Evolutionary conservation across 208 protist genomes (phyloP).

Genomic region (Naegleria lovaniensis): DNA sequence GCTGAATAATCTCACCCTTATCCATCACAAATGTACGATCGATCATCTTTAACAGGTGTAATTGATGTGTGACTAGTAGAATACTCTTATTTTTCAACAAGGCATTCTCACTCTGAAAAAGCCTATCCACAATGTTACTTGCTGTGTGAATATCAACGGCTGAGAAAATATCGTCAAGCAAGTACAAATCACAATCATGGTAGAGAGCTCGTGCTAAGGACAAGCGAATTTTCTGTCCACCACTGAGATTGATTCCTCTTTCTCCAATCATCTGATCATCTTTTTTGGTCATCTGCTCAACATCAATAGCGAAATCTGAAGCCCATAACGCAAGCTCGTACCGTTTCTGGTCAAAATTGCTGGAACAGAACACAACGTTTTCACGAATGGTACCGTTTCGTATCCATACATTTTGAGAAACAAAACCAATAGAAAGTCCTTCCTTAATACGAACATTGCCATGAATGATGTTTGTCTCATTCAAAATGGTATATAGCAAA

Average conservation of each 20-base stretch:
- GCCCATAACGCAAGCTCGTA: constrained; percentile 59
- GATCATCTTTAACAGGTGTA: constrained; percentile 68
- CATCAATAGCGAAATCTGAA: constrained; percentile 69
- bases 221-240: constrained; percentile 58
- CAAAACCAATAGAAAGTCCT: constrained; percentile 60
- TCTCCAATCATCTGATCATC: neutral
- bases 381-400: constrained; percentile 67
- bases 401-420: constrained; percentile 64
- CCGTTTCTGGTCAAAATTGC: constrained; percentile 41
- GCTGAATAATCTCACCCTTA: constrained; percentile 50
- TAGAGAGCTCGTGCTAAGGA: constrained; percentile 49
- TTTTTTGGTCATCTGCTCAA: constrained; percentile 52
- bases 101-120: neutral
- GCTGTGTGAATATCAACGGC: constrained; percentile 82
- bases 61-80: constrained; percentile 83
- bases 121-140: constrained; percentile 47
- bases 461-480: constrained; percentile 56
- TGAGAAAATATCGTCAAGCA: constrained; percentile 81
- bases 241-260: constrained; percentile 64
- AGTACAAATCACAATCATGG: constrained; percentile 50
- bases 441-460: constrained; percentile 21
- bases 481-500: constrained; percentile 65
- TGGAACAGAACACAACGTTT: constrained; percentile 73
- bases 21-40: constrained; percentile 74
- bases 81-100: constrained; percentile 57